These are phyloP conservation scores for Monosporascus sp. DNA, from an alignment of 2,329 filamentous ascomycete species.

Conservation along the genomic window DNA sequence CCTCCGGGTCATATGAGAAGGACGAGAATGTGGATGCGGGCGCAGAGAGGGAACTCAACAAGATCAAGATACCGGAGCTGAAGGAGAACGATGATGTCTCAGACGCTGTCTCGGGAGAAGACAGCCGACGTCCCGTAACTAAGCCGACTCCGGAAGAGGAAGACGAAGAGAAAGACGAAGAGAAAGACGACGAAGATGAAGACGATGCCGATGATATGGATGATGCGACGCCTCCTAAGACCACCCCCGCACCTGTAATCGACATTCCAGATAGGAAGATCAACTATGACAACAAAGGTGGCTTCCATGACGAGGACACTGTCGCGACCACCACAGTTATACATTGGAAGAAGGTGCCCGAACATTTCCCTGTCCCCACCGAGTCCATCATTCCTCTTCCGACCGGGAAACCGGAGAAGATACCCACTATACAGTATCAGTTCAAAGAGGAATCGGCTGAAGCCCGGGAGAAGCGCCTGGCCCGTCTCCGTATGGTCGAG, in stretches of 20 bases:
- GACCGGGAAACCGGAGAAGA: conserved; percentile 59
- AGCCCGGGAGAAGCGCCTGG: conserved; percentile 55
- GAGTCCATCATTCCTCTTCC: conserved; percentile 72
- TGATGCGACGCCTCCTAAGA: conserved; percentile 5
- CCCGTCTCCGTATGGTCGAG: conserved; percentile 63
- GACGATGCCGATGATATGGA: conserved; percentile 16
- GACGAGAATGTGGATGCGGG: not conserved
- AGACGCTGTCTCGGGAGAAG: conserved; percentile 13
- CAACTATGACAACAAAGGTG: conserved; percentile 19
- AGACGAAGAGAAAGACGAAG: conserved; percentile 1
- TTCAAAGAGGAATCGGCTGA: conserved; percentile 62
- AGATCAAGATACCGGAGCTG: conserved; percentile 22
- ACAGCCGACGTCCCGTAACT: conserved; percentile 14
- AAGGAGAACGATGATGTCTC: conserved; percentile 20
- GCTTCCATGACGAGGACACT: conserved; percentile 14
- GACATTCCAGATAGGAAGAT: conserved; percentile 25
- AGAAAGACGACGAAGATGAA: conserved; percentile 18
- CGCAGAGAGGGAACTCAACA: not conserved
- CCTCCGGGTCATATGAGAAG: not conserved
- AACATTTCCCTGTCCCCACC: conserved; percentile 70
- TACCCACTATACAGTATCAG: conserved; percentile 71
- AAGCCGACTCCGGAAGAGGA: conserved; percentile 6
- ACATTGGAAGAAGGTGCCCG: conserved; percentile 69
- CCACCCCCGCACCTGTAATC: conserved; percentile 17
- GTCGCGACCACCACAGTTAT: conserved; percentile 28